Evolutionary conservation across 2,329 filamentous ascomycete genomes (phyloP), one percentile per base, ranked within the genome.

Genomic region (Fusarium equiseti): DNA sequence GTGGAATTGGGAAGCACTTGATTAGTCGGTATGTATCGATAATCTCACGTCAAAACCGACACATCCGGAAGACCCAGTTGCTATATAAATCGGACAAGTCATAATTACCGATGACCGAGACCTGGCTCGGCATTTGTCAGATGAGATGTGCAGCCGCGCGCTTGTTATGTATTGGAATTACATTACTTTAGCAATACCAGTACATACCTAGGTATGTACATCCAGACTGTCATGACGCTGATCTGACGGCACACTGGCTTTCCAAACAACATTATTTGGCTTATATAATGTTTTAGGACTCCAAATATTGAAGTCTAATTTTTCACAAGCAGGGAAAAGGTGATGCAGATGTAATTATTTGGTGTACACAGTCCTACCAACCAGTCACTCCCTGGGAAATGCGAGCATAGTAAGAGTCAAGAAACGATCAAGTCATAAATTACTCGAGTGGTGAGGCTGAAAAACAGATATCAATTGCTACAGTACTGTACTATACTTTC

Each of bases 121-220:
- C 24, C 27, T 48, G 42, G 52, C 26, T 16, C 42, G 68, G 64
- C 51, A 71, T 63, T 71, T 63, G 54, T 56, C 42, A 63, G 54
- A 35, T 38, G 27, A 53, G 43, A 66, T 52, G 38, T 54, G 27
- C 58, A 68, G 58, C 53, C 67, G 63, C 67, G 63, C 63, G 68
- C 58, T 70, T 71, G 58, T 40, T 18, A 58, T 55, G n/a, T 52
- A 16, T 53, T 53, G 24, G 24, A 42, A 53, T 43, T 53, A 53
- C 13, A 53, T 43, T 53, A 53, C 38, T 29, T 43, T 24, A 43
- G 31, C 32, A 40, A 35, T 53, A 12, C 24, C 32, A 40, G 32
- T 27, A 43, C 35, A 27, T 26, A 18, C 26, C 20, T 20, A 20
- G 20, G 4, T 49, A 15, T 24, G 31, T 22, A 51, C 22, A 11